Conservation (phyloP, 306 rosid species). For the Citrullus amarus region DNA sequence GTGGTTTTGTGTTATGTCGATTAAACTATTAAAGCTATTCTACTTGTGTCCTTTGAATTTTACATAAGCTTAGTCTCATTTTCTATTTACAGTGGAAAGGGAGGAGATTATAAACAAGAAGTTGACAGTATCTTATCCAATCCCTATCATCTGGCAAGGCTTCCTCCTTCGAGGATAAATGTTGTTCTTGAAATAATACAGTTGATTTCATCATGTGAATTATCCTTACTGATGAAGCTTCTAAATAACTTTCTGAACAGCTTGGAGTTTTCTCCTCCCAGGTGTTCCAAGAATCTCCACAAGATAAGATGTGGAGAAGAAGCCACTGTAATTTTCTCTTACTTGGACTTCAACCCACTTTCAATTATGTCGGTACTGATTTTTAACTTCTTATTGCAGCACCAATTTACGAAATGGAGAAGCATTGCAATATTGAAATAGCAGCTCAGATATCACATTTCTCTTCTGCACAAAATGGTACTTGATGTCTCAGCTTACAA, state of each 20-base stretch:
- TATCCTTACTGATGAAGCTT: conserved; percentile 8
- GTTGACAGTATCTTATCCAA: conserved; percentile 79
- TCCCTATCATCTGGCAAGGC: conserved; percentile 85
- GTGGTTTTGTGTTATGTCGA: not conserved
- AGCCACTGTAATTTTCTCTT: conserved; percentile 55
- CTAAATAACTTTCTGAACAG: conserved; percentile 36
- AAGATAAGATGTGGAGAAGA: conserved; percentile 74
- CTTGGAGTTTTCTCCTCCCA: conserved; percentile 99
- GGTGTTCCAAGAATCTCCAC: conserved; percentile 90
- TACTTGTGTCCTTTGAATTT: not conserved
- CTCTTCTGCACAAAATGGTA: conserved; percentile 76
- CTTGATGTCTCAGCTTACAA: conserved; percentile 33
- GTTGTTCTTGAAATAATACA: not conserved
- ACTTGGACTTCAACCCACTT: conserved; percentile 9
- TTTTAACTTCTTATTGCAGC: conserved; percentile 36
- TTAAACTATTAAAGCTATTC: not conserved
- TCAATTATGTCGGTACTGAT: conserved; percentile 7
- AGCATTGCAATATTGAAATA: conserved; percentile 84
- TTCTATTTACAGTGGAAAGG: conserved; percentile 66
- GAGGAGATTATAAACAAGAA: conserved; percentile 67
- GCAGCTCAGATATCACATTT: conserved; percentile 77
- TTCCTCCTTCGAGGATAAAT: conserved; percentile 3
- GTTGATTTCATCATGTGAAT: not conserved
- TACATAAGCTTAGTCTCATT: not conserved
- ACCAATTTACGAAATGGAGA: conserved; percentile 81